phyloP scores from a whole-genome alignment of 2,329 filamentous ascomycete species.

The Cercospora citrullina region DNA sequence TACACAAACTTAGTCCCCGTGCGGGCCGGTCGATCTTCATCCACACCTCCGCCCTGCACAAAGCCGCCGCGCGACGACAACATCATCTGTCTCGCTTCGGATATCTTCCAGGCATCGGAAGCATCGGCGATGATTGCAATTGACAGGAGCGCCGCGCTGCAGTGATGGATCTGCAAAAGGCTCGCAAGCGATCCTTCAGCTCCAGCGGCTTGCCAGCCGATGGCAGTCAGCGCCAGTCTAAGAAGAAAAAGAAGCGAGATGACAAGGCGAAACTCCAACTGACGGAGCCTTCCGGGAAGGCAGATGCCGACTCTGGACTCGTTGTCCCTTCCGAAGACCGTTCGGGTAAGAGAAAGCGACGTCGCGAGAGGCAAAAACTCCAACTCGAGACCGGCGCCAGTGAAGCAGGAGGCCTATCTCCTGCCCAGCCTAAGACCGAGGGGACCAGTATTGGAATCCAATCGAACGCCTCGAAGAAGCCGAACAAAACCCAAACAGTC shows the following conservation, averaged over 20 bases:
- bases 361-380: neutral
- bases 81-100: neutral
- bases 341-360: neutral
- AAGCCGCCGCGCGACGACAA: neutral
- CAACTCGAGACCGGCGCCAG: neutral
- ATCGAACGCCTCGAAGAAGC: neutral
- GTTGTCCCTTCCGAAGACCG: neutral
- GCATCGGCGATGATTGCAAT: neutral
- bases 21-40: neutral
- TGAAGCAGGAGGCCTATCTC: neutral
- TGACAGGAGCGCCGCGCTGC: neutral
- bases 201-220: neutral
- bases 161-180: neutral
- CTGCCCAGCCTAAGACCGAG: neutral
- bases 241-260: neutral
- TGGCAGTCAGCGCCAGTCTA: neutral
- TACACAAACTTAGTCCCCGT: neutral
- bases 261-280: neutral
- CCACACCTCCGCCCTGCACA: neutral
- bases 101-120: neutral
- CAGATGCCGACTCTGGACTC: neutral
- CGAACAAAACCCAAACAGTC: neutral
- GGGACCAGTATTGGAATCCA: neutral
- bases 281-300: too few species aligned
- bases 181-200: constrained; percentile 8